Evolutionary conservation across 305 asterid genomes (phyloP).

Genomic region (Fraxinus velutina): DNA sequence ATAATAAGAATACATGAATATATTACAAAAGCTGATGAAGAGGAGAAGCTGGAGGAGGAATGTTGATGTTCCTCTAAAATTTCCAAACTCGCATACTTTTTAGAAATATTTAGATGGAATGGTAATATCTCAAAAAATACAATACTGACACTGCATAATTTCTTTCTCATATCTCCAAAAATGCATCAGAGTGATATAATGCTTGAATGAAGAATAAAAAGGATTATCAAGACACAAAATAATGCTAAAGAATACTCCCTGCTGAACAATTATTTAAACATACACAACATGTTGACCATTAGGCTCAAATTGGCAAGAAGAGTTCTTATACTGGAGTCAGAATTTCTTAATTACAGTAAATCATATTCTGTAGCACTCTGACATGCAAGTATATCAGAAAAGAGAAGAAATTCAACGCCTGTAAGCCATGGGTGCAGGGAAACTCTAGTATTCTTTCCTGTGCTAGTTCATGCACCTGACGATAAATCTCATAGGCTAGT

Average conservation of each 20-base stretch:
- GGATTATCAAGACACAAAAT: background rate
- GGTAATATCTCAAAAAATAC: background rate
- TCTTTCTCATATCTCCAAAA: background rate
- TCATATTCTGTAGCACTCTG: conserved; percentile 11
- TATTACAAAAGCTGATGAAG: conserved; percentile 6
- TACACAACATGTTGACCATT: background rate
- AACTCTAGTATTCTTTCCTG: background rate
- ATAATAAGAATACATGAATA: conserved; percentile 14
- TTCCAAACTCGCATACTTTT: background rate
- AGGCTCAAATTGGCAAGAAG: conserved; percentile 9
- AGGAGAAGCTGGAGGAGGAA: conserved; percentile 7
- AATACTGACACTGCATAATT: background rate
- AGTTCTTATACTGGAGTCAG: background rate
- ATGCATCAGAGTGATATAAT: background rate
- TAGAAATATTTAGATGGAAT: conserved; percentile 12
- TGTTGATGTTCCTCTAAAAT: background rate
- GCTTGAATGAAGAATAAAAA: conserved; percentile 1
- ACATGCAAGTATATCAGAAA: background rate
- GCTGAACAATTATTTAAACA: conserved; percentile 2
- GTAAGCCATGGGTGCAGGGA: background rate
- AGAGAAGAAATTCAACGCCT: background rate
- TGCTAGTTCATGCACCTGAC: conserved; percentile 2
- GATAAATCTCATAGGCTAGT: conserved; percentile 9
- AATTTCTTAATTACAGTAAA: background rate
- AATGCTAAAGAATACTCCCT: conserved; percentile 1